Evolutionary conservation across 1,284 basidiomycete species (phyloP).

Genomic region (Laetiporus sulphureus): DNA sequence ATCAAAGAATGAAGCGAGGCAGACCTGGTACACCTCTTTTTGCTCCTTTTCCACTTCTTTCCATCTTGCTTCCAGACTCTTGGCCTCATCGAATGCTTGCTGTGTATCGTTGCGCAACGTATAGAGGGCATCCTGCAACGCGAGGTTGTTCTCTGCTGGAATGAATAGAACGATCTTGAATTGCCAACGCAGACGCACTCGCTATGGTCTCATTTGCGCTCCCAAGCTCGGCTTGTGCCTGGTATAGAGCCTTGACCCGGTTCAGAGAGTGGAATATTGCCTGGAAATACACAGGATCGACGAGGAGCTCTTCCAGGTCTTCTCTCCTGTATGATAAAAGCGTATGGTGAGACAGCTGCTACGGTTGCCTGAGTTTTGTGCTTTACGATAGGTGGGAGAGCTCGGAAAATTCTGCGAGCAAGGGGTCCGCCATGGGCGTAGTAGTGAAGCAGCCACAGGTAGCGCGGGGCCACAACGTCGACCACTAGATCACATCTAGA

Average conservation of each 20-base stretch:
- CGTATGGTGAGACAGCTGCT: too few relatives aligned
- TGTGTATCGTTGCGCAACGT: slow-evolving; percentile 73
- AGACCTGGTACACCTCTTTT: slow-evolving; percentile 79
- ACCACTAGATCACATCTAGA: too few relatives aligned
- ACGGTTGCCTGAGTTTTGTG: too few relatives aligned
- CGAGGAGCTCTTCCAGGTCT: slow-evolving; percentile 82
- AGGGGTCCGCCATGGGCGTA: too few relatives aligned
- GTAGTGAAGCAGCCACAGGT: too few relatives aligned
- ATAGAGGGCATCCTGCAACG: slow-evolving; percentile 68
- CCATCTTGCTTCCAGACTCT: slow-evolving; percentile 74
- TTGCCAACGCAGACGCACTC: slow-evolving; percentile 41
- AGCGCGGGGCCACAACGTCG: too few relatives aligned
- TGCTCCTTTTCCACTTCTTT: slow-evolving; percentile 83
- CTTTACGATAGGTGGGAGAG: too few relatives aligned
- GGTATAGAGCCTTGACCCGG: slow-evolving; percentile 66
- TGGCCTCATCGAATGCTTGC: slow-evolving; percentile 80
- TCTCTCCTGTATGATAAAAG: too few relatives aligned
- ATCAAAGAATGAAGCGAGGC: slow-evolving; percentile 11
- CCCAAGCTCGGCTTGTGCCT: slow-evolving; percentile 71
- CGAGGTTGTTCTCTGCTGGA: slow-evolving; percentile 61
- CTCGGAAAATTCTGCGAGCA: too few relatives aligned
- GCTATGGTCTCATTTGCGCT: slow-evolving; percentile 81
- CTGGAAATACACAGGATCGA: slow-evolving; percentile 80
- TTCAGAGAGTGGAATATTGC: slow-evolving; percentile 78
- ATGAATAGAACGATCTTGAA: background rate